These are phyloP conservation scores for Aspergillus eucalypticola DNA, from an alignment of 2,329 filamentous ascomycete species.

Conservation along the genomic window DNA sequence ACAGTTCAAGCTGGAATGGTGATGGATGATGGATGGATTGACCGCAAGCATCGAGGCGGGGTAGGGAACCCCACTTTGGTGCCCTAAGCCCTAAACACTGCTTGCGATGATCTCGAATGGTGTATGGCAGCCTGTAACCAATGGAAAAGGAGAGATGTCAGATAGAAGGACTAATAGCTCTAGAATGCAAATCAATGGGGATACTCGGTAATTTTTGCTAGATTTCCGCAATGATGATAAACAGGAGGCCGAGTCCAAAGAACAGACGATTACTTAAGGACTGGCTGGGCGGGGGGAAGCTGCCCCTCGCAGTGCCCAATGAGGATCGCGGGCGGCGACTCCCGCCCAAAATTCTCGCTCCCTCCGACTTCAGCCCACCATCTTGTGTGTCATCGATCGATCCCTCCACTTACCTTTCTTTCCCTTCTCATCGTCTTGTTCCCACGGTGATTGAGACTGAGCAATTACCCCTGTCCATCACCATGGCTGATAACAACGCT, in stretches of 20 bases:
- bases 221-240: too few species aligned
- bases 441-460: slow-evolving; percentile 11
- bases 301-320: slow-evolving; percentile 27
- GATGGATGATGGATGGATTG: background rate
- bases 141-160: background rate
- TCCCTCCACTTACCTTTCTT: slow-evolving; percentile 7
- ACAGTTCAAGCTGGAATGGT: background rate
- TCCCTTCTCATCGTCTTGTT: slow-evolving; percentile 14
- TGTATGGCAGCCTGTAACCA: background rate
- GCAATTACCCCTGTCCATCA: slow-evolving; percentile 16
- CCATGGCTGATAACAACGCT: slow-evolving; percentile 44
- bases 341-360: slow-evolving; percentile 38
- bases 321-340: slow-evolving; percentile 24
- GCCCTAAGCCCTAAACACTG: slow-evolving; percentile 41
- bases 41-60: slow-evolving; percentile 19
- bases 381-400: slow-evolving; percentile 8
- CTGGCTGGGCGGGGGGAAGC: slow-evolving; percentile 7
- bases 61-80: slow-evolving; percentile 29
- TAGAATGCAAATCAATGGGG: background rate
- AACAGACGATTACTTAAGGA: background rate
- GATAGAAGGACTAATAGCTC: background rate
- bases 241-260: too few species aligned
- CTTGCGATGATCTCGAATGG: background rate
- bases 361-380: slow-evolving; percentile 26
- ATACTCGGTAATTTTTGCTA: background rate